These are phyloP conservation scores for Chimonanthus praecox DNA, from an alignment of 164 flowering plant genomes.

Conservation along the genomic window DNA sequence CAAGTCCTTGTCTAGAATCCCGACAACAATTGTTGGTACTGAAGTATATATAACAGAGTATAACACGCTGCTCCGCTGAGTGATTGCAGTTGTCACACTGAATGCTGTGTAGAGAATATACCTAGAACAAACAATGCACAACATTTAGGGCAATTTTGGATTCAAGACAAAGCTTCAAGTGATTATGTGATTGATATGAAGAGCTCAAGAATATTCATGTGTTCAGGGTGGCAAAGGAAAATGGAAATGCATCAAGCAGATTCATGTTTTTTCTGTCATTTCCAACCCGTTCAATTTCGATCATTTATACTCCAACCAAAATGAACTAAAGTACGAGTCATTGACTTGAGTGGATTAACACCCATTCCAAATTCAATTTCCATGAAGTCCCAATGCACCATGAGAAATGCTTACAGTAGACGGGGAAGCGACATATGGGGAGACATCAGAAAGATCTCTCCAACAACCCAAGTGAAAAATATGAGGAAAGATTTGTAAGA, in stretches of 20 bases:
- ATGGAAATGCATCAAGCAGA: neutral
- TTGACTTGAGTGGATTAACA: neutral
- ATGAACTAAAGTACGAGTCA: neutral
- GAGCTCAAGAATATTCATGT: neutral
- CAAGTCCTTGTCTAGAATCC: constrained; percentile 85
- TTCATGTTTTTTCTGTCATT: neutral
- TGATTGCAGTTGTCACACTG: constrained; percentile 79
- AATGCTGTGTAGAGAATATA: constrained; percentile 72
- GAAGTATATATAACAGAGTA: constrained; percentile 85
- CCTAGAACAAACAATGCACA: constrained; percentile 39
- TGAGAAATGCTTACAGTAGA: neutral
- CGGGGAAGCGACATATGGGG: neutral
- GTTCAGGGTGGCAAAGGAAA: neutral
- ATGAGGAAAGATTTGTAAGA: neutral
- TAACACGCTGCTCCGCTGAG: constrained; percentile 87
- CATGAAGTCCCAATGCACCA: neutral
- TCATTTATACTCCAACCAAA: neutral
- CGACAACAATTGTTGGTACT: constrained; percentile 79
- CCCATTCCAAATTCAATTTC: neutral
- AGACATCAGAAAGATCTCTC: neutral
- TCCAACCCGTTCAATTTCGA: neutral
- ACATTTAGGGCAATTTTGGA: neutral
- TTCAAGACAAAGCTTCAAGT: neutral
- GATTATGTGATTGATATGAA: neutral
- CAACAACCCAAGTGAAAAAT: too few species aligned